phyloP scores from a whole-genome alignment of 768 basidiomycete species.

The Macrolepiota dolichaula region DNA sequence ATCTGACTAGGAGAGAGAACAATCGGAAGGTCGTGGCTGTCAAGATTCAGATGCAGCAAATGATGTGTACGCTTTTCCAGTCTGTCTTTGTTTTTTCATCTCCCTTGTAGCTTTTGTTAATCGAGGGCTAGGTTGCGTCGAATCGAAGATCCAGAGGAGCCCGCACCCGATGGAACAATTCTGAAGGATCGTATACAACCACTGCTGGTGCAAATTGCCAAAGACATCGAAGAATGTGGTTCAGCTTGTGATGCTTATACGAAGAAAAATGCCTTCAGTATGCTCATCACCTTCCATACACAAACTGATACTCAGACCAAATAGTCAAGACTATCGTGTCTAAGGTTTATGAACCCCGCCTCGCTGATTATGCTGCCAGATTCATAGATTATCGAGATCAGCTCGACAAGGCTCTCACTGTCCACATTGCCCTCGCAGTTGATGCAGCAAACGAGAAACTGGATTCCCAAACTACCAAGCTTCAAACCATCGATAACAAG shows the following conservation, averaged over 20 bases:
- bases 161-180: slow-evolving; percentile 28
- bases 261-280: slow-evolving; percentile 40
- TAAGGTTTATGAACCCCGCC: slow-evolving; percentile 32
- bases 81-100: slow-evolving; percentile 20
- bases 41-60: slow-evolving; percentile 46
- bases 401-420: slow-evolving; percentile 31
- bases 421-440: slow-evolving; percentile 35
- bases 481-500: slow-evolving; percentile 24
- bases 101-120: slow-evolving; percentile 11
- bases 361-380: slow-evolving; percentile 26
- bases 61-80: slow-evolving; percentile 45
- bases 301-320: background rate
- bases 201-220: slow-evolving; percentile 26
- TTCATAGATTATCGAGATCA: slow-evolving; percentile 33
- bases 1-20: slow-evolving; percentile 48
- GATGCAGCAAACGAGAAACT: slow-evolving; percentile 32
- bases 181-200: slow-evolving; percentile 27
- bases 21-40: slow-evolving; percentile 45
- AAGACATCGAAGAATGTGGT: slow-evolving; percentile 40
- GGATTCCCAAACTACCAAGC: slow-evolving; percentile 16
- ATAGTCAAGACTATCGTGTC: slow-evolving; percentile 34
- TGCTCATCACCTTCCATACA: slow-evolving; percentile 8
- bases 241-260: slow-evolving; percentile 43
- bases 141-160: slow-evolving; percentile 19
- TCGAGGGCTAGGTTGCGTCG: slow-evolving; percentile 23